Conservation (phyloP, 345 rosid species). For the Acer yangbiense region DNA sequence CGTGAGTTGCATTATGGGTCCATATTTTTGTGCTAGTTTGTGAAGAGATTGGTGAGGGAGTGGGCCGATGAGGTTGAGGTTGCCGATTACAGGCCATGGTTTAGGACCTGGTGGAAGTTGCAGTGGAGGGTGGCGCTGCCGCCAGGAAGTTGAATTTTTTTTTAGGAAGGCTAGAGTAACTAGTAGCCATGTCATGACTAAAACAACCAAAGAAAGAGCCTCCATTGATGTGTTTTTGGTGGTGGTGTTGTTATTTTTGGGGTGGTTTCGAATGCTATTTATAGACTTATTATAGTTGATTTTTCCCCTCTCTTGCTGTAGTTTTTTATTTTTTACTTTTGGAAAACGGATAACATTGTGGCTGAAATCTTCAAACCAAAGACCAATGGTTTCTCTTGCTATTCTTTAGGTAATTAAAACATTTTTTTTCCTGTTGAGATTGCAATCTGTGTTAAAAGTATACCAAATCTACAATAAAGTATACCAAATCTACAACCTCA, state of each 20-base stretch:
- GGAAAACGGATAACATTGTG: too few species aligned
- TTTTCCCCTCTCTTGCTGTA: background rate
- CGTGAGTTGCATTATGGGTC: slow-evolving; percentile 35
- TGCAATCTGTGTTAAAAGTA: too few species aligned
- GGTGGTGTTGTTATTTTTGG: background rate
- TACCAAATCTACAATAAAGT: too few species aligned
- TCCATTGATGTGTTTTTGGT: background rate
- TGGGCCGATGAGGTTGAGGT: slow-evolving; percentile 36
- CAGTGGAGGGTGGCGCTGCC: background rate
- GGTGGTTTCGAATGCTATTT: background rate
- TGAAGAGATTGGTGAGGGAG: slow-evolving; percentile 43
- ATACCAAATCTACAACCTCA: too few species aligned
- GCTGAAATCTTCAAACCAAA: too few species aligned
- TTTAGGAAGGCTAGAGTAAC: slow-evolving; percentile 13
- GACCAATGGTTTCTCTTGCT: too few species aligned
- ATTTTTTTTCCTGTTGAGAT: too few species aligned
- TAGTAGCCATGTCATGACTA: background rate
- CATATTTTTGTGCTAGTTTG: slow-evolving; percentile 30
- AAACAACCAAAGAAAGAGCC: background rate
- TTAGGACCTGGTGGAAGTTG: slow-evolving; percentile 37
- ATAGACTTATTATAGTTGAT: background rate
- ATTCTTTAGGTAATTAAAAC: too few species aligned
- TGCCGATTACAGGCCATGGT: slow-evolving; percentile 43
- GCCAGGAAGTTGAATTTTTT: background rate
- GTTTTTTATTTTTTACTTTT: too few species aligned